Conservation (phyloP, 495 filamentous ascomycete species). For the Cercophora scortea region DNA sequence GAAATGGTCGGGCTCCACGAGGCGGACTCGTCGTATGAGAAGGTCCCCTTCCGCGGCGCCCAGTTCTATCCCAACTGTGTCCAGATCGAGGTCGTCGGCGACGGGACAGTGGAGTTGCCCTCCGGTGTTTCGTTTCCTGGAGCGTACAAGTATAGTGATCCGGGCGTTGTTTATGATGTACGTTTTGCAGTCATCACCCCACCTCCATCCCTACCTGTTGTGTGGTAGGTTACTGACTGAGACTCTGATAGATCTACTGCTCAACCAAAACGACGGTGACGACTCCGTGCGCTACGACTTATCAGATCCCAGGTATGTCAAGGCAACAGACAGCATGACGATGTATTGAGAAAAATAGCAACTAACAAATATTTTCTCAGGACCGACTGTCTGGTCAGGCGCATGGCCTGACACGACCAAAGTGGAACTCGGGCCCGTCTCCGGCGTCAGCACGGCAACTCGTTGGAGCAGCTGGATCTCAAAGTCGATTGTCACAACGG, state of each 20-base stretch:
- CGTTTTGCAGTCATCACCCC: neutral
- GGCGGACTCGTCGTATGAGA: conserved; percentile 23
- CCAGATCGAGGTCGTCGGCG: conserved; percentile 33
- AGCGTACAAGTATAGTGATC: conserved; percentile 25
- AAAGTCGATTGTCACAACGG: conserved; percentile 25
- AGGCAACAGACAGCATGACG: too few relatives aligned
- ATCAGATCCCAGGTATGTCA: conserved; percentile 13
- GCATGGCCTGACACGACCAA: conserved; percentile 25
- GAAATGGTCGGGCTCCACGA: conserved; percentile 43
- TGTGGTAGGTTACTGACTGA: neutral
- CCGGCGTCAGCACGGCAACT: conserved; percentile 12
- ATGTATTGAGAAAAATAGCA: neutral
- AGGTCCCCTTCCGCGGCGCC: conserved; percentile 27
- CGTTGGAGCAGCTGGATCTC: conserved; percentile 28
- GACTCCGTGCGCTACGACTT: conserved; percentile 21
- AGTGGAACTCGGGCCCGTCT: conserved; percentile 17
- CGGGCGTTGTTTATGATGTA: conserved; percentile 25
- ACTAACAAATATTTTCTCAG: neutral
- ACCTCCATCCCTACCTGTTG: neutral
- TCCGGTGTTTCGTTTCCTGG: conserved; percentile 24
- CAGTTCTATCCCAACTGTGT: conserved; percentile 42
- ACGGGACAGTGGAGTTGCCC: conserved; percentile 25
- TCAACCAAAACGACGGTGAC: conserved; percentile 18
- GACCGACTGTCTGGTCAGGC: conserved; percentile 26
- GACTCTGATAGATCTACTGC: conserved; percentile 19